These are phyloP conservation scores for Talaromyces stipitatus DNA, from an alignment of 495 filamentous ascomycete genomes.

Conservation along the genomic window DNA sequence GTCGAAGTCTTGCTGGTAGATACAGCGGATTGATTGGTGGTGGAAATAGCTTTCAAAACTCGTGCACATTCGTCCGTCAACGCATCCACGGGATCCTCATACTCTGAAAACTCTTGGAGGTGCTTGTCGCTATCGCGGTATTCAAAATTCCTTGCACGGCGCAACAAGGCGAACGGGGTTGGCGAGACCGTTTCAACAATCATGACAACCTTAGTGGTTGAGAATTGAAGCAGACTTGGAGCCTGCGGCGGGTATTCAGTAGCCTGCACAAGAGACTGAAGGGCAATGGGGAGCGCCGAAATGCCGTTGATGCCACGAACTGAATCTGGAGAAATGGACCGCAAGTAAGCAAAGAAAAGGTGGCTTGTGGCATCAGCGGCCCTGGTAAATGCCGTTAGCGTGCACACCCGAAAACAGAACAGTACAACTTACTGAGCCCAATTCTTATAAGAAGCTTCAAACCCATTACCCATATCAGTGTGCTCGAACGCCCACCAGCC, in stretches of 20 bases:
- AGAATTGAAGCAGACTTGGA: conserved; percentile 67
- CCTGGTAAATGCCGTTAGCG: conserved; percentile 36
- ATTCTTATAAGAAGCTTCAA: conserved; percentile 85
- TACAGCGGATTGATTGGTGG: conserved; percentile 72
- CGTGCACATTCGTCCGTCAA: conserved; percentile 90
- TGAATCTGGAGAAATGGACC: conserved; percentile 77
- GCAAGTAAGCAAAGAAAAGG: conserved; percentile 94
- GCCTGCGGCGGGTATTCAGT: conserved; percentile 90
- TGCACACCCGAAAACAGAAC: neutral
- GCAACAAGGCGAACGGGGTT: conserved; percentile 84
- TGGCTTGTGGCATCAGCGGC: conserved; percentile 94
- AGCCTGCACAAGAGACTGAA: conserved; percentile 82
- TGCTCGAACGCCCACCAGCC: conserved; percentile 99
- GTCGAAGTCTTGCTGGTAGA: conserved; percentile 60
- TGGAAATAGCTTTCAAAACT: conserved; percentile 82
- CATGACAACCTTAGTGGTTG: conserved; percentile 87
- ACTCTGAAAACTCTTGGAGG: conserved; percentile 74
- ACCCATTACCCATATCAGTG: conserved; percentile 76
- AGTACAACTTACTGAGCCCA: conserved; percentile 55
- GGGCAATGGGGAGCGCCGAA: conserved; percentile 75
- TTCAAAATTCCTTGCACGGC: conserved; percentile 89
- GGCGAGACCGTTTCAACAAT: conserved; percentile 94
- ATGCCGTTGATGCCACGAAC: conserved; percentile 63
- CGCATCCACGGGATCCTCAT: conserved; percentile 80
- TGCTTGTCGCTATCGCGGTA: conserved; percentile 83